Base-by-base conservation (phyloP, 23 red algal genomes). In the Chondrus crispus region DNA sequence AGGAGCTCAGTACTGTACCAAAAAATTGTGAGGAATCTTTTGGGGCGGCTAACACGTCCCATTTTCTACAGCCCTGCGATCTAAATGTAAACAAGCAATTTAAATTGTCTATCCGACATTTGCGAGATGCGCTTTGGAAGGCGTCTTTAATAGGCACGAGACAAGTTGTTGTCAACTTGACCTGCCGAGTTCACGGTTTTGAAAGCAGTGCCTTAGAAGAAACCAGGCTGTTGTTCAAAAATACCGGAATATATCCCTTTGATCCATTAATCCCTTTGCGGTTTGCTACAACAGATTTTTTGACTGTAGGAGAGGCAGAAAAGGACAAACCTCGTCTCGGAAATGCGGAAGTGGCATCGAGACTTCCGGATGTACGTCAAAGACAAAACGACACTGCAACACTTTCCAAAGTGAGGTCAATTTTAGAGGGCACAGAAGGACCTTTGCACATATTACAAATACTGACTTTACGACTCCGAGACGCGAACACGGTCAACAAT, bases 61-160 rank as follows among this genome's bases (percentile, higher is more conserved):
- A 86, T 38, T 43, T 86, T 38, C 62, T 86, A 13, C 82, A 69
- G 28, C 22, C 60, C 4, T 86, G 82, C 44, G 82, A 66, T 26
- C 58, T 69, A 26, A 22, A 33, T 3, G 62, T 71, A 6, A 86
- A 86, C 8, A 70, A 50, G 4, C 44, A 3, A 2, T 71, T 86
- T 37, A 55, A 86, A 7, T 24, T 38, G 5, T 22, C 4, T 5
- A 72, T 86, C 37, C 3, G 63, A 28, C 3, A 33, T 3, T n/a
- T 86, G 40, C 53, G 60, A 24, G 82, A 86, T 40, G 60, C 66
- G 12, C 46, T 86, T 24, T 50, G 20, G 16, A 5, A 62, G 7
- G 38, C 51, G n/a, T 40, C 40, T 1, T 2, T 29, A 4, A 46
- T 86, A 30, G 54, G 70, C 42, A 71, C 60, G 20, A 86, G n/a